Evolutionary conservation across 2,329 filamentous ascomycete species (phyloP).

Genomic region (Cordyceps javanica): DNA sequence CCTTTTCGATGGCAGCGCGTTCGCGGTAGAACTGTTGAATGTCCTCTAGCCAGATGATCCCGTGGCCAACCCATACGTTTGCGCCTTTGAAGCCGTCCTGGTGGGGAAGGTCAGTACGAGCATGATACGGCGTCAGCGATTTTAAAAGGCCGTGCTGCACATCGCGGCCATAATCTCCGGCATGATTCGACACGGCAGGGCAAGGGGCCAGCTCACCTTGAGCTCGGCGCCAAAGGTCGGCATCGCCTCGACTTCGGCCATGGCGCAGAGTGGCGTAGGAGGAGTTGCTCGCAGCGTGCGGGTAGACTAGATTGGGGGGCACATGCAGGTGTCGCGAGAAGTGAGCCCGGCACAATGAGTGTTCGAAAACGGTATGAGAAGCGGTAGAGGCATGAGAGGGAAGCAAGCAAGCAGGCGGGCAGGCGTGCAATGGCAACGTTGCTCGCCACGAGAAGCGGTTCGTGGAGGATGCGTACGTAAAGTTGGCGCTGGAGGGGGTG

Average conservation of each 20-base stretch:
- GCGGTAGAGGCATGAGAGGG: not conserved
- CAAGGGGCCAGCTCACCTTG: conserved; percentile 56
- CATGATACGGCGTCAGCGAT: conserved; percentile 13
- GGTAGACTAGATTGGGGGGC: not conserved
- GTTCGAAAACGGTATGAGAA: not conserved
- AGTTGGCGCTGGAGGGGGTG: conserved; percentile 9
- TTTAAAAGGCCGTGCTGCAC: too few species aligned
- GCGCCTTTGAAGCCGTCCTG: conserved; percentile 96
- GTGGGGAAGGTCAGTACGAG: conserved; percentile 12
- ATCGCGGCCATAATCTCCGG: too few species aligned
- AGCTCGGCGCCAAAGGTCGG: conserved; percentile 90
- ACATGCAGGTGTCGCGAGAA: conserved; percentile 9
- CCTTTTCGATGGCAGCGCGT: conserved; percentile 88
- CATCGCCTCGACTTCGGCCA: conserved; percentile 77
- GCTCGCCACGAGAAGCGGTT: conserved; percentile 1
- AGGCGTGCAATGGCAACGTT: conserved; percentile 5
- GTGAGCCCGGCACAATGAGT: not conserved
- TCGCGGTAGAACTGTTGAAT: conserved; percentile 97
- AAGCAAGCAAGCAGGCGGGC: not conserved
- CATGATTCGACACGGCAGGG: not conserved
- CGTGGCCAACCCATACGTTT: conserved; percentile 83
- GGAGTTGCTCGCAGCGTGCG: conserved; percentile 5
- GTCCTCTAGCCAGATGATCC: conserved; percentile 93
- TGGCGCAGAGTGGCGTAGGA: conserved; percentile 28
- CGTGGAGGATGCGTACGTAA: not conserved